Base-by-base conservation (phyloP, 495 filamentous ascomycete genomes). In the Aspergillus heteromorphus region DNA sequence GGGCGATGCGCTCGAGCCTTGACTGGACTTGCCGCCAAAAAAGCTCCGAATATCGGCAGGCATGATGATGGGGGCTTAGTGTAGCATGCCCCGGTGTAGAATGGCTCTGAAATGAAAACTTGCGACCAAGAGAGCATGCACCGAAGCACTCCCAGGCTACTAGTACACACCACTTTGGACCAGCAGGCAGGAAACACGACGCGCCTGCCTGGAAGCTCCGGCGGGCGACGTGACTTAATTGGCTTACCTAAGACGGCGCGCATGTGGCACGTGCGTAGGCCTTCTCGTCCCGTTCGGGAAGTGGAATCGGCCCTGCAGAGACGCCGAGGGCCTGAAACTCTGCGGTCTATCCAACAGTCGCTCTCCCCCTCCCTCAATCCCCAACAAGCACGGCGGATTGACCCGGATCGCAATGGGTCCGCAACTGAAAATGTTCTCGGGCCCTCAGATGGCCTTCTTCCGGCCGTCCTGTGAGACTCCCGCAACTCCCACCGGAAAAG, bases 21-120 rank as follows among this genome's bases (percentile, higher is more conserved):
- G 65, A 47, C 64, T 64, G 16, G 69, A 58, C 66, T 77, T 77
- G 53, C 82, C 79, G 14, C 82, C 82, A 69, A 95, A 93, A 63
- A 92, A 95, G 59, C 71, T 85, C 48, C 90, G 76, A 55, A 95
- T 95, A 75, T 95, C 89, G 30, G 79, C 54, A 55, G 88, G 81
- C 87, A 90, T 92, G 20, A 48, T 66, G 54, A 45, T 23, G 49
- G 36, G 47, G 34, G 41, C 38, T 17, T 40, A 45, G 6, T 16
- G 20, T 43, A 56, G 40, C 53, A 60, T 53, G 45, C 36, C 31
- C 47, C 1, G 23, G 21, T 11, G 30, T 27, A 10, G n/a, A 49
- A 29, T 4, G 23, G n/a, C 21, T 1, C 14, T 47, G 43, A 8
- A 13, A 29, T 19, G 21, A 29, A 41, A 25, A 4, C 13, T n/a